Conservation (phyloP, 495 filamentous ascomycete genomes). For the Amniculicola lignicola region DNA sequence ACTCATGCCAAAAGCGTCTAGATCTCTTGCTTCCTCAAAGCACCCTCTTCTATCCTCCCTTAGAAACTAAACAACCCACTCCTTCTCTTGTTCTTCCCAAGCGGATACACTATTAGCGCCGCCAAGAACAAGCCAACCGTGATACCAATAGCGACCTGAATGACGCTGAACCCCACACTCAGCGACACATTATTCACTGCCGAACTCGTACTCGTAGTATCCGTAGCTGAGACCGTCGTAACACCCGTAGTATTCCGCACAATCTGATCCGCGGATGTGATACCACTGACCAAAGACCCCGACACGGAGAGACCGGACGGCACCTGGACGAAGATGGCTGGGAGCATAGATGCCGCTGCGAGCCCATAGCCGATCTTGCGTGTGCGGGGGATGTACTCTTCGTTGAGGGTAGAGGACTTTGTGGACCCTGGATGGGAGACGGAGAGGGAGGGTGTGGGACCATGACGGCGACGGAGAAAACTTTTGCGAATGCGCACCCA, state of each 20-base stretch:
- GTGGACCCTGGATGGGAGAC: background rate
- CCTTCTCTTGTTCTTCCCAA: slow-evolving; percentile 88
- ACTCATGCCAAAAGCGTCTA: no score
- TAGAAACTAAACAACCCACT: slow-evolving; percentile 88
- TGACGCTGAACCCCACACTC: slow-evolving; percentile 80
- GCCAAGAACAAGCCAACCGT: slow-evolving; percentile 87
- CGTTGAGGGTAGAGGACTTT: background rate
- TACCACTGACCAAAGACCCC: slow-evolving; percentile 77
- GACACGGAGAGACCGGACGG: slow-evolving; percentile 83
- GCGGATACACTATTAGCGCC: slow-evolving; percentile 81
- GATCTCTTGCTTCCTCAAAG: no score
- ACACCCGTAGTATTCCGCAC: slow-evolving; percentile 48
- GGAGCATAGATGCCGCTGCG: slow-evolving; percentile 83
- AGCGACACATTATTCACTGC: slow-evolving; percentile 67
- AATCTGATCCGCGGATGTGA: slow-evolving; percentile 79
- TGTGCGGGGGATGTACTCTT: slow-evolving; percentile 9
- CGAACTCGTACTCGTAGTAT: slow-evolving; percentile 44
- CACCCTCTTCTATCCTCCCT: no score
- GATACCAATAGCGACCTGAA: slow-evolving; percentile 90
- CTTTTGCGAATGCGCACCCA: slow-evolving; percentile 20
- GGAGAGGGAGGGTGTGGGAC: background rate
- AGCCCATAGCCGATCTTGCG: slow-evolving; percentile 64
- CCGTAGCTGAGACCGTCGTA: slow-evolving; percentile 37
- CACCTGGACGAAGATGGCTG: slow-evolving; percentile 93
- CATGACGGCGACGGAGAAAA: slow-evolving; percentile 6